phyloP scores from a whole-genome alignment of 2,329 filamentous ascomycete genomes.

The Colletotrichum australisinense region DNA sequence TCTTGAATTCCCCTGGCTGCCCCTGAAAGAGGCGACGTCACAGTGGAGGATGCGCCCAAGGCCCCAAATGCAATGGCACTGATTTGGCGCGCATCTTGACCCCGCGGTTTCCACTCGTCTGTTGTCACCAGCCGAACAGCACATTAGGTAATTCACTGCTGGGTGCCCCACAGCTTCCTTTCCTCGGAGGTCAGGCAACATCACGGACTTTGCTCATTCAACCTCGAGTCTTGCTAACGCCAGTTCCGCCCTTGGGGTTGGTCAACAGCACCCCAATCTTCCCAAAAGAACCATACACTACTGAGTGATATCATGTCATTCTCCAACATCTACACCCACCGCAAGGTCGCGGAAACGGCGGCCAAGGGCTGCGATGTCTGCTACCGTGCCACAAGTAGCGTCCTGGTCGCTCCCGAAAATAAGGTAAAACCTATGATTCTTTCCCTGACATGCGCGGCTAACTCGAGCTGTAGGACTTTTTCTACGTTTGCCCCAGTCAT shows the following conservation, averaged over 20 bases:
- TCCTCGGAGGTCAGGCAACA: background rate
- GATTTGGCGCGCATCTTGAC: background rate
- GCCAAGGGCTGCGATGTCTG: conserved; percentile 91
- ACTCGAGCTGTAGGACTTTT: conserved; percentile 74
- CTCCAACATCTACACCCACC: conserved; percentile 85
- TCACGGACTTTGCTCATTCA: background rate
- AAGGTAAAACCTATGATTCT: conserved; percentile 67
- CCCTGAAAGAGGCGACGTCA: conserved; percentile 29
- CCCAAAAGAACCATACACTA: background rate
- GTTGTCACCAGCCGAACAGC: background rate
- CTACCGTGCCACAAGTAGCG: conserved; percentile 87
- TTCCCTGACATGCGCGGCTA: background rate
- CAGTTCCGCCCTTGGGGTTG: background rate
- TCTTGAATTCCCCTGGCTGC: background rate
- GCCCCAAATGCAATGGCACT: background rate
- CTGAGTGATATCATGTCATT: conserved; percentile 60
- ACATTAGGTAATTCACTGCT: background rate
- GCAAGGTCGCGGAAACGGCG: conserved; percentile 86
- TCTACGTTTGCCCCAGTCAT: conserved; percentile 89
- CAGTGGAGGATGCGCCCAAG: conserved; percentile 21
- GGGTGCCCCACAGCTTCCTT: background rate
- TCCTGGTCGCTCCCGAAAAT: conserved; percentile 89
- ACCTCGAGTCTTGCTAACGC: background rate
- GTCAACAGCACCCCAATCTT: background rate
- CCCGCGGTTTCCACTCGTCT: conserved; percentile 19